Evolutionary conservation across 2,329 filamentous ascomycete species (phyloP).

Genomic region (Niveomyces coronatus): DNA sequence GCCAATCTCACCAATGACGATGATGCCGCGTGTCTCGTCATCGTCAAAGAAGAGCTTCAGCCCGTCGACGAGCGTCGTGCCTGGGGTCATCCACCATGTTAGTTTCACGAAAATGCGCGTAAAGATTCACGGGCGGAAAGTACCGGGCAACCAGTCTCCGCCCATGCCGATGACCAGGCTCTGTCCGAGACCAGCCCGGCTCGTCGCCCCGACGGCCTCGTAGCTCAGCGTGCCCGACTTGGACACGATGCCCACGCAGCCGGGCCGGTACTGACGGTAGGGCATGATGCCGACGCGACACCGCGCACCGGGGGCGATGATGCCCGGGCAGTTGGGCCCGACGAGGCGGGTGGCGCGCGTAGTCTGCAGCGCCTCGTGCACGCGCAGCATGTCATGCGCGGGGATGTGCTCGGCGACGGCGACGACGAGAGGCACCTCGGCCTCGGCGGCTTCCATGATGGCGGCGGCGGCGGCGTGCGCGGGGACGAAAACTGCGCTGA

Average conservation of each 20-base stretch:
- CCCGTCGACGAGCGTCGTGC: conserved; percentile 62
- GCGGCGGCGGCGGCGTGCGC: conserved; percentile 55
- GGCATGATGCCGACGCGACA: conserved; percentile 41
- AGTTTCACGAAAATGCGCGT: not conserved
- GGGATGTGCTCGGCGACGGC: conserved; percentile 75
- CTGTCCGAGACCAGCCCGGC: conserved; percentile 64
- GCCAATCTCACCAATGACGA: conserved; percentile 63
- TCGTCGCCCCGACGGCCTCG: conserved; percentile 66
- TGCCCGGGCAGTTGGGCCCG: conserved; percentile 72
- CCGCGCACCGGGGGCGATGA: conserved; percentile 63
- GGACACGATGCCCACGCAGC: conserved; percentile 64
- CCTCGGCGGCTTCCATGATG: conserved; percentile 66
- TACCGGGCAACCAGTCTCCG: conserved; percentile 61
- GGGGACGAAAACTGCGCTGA: conserved; percentile 64
- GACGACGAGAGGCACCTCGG: conserved; percentile 67
- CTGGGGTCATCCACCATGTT: conserved; percentile 10
- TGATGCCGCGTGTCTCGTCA: conserved; percentile 58
- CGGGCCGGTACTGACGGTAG: conserved; percentile 35
- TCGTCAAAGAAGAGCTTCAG: conserved; percentile 58
- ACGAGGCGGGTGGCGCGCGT: conserved; percentile 64
- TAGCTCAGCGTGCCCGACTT: conserved; percentile 75
- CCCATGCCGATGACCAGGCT: conserved; percentile 70
- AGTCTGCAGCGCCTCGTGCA: conserved; percentile 58
- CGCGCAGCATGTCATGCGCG: conserved; percentile 63
- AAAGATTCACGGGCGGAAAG: too few species aligned